Evolutionary conservation across 371 early-diverging fungal genomes (phyloP), one percentile per base, ranked within the genome.

Genomic region (Hamiltosporidium magnivora): DNA sequence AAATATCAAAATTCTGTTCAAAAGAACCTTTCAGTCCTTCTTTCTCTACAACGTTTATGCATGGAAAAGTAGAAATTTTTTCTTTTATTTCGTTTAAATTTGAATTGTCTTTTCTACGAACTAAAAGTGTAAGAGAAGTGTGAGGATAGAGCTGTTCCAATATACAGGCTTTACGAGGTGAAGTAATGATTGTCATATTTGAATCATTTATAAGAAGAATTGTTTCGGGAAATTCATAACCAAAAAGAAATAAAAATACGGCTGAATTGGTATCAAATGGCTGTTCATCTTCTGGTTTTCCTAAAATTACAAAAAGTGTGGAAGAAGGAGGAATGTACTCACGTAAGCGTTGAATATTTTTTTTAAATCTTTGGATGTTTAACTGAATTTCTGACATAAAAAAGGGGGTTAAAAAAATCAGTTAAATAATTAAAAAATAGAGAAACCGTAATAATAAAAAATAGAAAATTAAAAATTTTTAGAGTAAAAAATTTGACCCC

Each of bases 201-300:
- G 56, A 63, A 53, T 69, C 62, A 43, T 53, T 66, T 4, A 80
- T 60, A 14, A 82, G 49, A 11, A 82, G 55, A 3, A 73, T 39
- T 25, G 83, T 80, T 54, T 78, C 79, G 12, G 79, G 77, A 61
- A 82, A 80, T 54, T 82, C 83, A 60, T 80, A 82, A 14, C 75
- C 76, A 40, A 82, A 53, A 1, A 82, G 65, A 64, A 75, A 82
- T 44, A 75, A 54, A 72, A 75, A 80, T 40, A 82, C 53, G 12
- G 80, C 80, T 12, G 78, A 74, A 55, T 80, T 82, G 9, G 76
- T 66, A 41, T 64, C 69, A 60, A 71, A 79, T 53, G 75, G 60
- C n/a, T 68, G 69, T 25, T 73, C 69, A 66, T 76, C 80, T 37
- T 58, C 46, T 52, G 70, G 44, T 58, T 80, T 80, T 42, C 82